A percentile compares a stretch with the other conserved stretches of the same genome.
phyloP scores from a whole-genome alignment of 2,329 filamentous ascomycete species.

The Calonectria fujianensis region DNA sequence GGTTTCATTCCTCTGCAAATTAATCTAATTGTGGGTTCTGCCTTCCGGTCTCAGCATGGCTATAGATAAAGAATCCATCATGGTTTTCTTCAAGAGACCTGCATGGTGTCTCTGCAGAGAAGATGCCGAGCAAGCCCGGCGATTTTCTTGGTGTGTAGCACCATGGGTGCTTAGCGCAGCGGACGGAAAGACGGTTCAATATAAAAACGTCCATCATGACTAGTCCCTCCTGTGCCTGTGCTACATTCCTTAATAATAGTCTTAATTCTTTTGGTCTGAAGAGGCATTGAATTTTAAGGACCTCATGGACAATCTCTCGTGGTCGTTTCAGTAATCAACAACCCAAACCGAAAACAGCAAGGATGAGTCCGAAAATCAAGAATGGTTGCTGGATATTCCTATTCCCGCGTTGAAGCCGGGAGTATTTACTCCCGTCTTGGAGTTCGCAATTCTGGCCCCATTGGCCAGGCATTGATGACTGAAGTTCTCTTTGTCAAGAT shows the following conservation, averaged over 20 bases:
- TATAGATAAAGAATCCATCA: not conserved
- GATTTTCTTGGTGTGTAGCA: conserved; percentile 11
- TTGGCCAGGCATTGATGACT: not conserved
- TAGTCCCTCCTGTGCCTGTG: not conserved
- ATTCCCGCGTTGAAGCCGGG: conserved; percentile 11
- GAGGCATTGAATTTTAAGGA: not conserved
- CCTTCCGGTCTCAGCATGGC: not conserved
- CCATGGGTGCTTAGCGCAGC: conserved; percentile 9
- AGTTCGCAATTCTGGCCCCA: conserved; percentile 3
- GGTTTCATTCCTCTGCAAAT: conserved; percentile 2
- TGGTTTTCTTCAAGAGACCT: not conserved
- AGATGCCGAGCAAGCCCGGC: conserved; percentile 1
- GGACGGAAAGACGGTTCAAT: conserved; percentile 1
- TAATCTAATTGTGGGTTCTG: not conserved
- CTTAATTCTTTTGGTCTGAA: not conserved
- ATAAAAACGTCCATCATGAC: not conserved
- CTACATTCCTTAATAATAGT: not conserved
- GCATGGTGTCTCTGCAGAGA: conserved; percentile 2
- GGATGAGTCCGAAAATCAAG: conserved; percentile 20
- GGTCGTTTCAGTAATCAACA: not conserved
- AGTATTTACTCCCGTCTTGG: not conserved
- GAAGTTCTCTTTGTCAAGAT: not conserved
- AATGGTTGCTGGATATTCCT: not conserved
- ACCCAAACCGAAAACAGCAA: conserved; percentile 10
- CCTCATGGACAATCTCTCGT: no score